Conservation (phyloP, 495 filamentous ascomycete genomes). For the Aspergillus sclerotioniger region DNA sequence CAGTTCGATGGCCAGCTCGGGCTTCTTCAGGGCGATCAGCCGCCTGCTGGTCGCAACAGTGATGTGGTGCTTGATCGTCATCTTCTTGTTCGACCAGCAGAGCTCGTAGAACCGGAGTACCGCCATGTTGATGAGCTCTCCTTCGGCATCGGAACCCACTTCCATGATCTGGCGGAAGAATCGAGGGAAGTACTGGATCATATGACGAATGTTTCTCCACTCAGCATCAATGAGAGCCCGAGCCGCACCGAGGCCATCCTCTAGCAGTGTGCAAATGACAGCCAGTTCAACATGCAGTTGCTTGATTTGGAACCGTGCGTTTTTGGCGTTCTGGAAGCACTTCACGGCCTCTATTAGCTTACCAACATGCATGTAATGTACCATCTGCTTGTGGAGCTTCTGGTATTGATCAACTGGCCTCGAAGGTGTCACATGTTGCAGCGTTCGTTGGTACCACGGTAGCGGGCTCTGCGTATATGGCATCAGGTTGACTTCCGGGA, state of each 20-base stretch:
- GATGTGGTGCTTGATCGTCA: conserved; percentile 38
- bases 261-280: conserved; percentile 36
- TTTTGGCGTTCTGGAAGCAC: conserved; percentile 28
- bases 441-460: conserved; percentile 29
- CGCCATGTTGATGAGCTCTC: conserved; percentile 34
- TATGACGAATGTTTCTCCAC: conserved; percentile 24
- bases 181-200: conserved; percentile 27
- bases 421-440: conserved; percentile 26
- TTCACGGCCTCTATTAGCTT: conserved; percentile 30
- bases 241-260: conserved; percentile 31
- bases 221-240: conserved; percentile 32
- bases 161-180: conserved; percentile 42
- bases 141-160: conserved; percentile 20
- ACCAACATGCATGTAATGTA: conserved; percentile 37
- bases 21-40: conserved; percentile 26
- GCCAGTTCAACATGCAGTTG: conserved; percentile 38
- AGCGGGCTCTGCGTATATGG: conserved; percentile 14
- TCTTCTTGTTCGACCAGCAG: conserved; percentile 30
- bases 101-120: conserved; percentile 41
- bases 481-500: conserved; percentile 22
- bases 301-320: conserved; percentile 27
- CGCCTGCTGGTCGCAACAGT: conserved; percentile 26
- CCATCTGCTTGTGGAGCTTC: conserved; percentile 37
- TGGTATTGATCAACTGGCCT: conserved; percentile 33
- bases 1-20: conserved; percentile 32